Percentiles rank a stretch among this genome's conserved stretches.
Conservation (phyloP, 495 filamentous ascomycete species). For the Neurospora discreta region DNA sequence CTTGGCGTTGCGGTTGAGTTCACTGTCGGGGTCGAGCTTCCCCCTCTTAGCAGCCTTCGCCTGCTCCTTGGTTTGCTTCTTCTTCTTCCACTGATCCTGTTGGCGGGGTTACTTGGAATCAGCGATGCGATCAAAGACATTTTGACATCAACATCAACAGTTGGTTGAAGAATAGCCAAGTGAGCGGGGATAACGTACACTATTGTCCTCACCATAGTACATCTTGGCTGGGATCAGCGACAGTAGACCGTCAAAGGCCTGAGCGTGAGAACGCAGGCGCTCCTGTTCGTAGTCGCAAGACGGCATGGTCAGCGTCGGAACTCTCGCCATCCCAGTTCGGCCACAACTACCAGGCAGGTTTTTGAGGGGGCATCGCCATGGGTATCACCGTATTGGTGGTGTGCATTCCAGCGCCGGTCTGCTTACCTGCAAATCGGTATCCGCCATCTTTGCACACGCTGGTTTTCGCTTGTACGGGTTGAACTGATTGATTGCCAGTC, state of each 20-base stretch:
- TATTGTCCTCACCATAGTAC: constrained; percentile 80
- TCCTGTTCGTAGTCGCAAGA: constrained; percentile 42
- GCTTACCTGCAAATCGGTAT: constrained; percentile 20
- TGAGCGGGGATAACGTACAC: constrained; percentile 46
- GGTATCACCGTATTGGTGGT: not conserved
- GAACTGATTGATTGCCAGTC: not conserved
- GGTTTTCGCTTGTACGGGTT: not conserved
- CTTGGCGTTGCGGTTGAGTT: constrained; percentile 58
- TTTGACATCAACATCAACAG: constrained; percentile 7
- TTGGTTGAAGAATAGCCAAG: not conserved
- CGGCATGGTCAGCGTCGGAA: constrained; percentile 1
- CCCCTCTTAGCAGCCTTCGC: constrained; percentile 64
- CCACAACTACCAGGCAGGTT: not conserved
- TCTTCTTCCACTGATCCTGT: constrained; percentile 76
- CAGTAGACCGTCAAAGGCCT: constrained; percentile 82
- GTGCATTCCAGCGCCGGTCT: not conserved
- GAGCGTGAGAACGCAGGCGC: constrained; percentile 71
- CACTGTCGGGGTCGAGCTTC: constrained; percentile 76
- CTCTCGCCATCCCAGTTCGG: not conserved
- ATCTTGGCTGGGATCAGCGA: constrained; percentile 87
- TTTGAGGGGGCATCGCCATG: not conserved
- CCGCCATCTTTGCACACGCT: constrained; percentile 13
- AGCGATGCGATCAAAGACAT: constrained; percentile 6
- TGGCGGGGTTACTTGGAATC: constrained; percentile 6
- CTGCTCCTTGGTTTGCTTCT: constrained; percentile 80